A percentile compares a stretch with the other conserved stretches of the same genome.
These are phyloP conservation scores for Fraxinus platypoda DNA, from an alignment of 305 asterid species.

Conservation along the genomic window DNA sequence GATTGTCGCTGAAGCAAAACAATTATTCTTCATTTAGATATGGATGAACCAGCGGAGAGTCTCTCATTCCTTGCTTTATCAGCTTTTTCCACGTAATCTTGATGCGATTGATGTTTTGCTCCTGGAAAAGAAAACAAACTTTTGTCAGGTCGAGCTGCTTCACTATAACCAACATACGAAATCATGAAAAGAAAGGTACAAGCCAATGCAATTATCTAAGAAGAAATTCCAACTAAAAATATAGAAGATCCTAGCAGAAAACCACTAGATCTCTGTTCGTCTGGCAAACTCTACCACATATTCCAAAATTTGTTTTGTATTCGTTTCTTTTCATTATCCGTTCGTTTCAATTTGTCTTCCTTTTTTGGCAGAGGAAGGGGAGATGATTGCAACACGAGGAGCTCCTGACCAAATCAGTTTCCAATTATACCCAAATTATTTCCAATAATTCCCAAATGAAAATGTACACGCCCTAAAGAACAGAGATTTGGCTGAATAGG, in stretches of 20 bases:
- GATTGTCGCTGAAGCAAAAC: not conserved
- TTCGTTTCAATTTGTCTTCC: not conserved
- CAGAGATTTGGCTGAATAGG: not conserved
- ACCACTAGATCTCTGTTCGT: not conserved
- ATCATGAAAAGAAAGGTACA: not conserved
- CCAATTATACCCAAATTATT: not conserved
- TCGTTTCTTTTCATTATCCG: not conserved
- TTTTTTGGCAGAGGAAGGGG: not conserved
- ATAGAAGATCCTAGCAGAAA: not conserved
- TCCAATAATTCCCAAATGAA: not conserved
- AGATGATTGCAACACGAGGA: not conserved
- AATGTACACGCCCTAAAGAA: not conserved
- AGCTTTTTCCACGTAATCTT: conserved; percentile 90
- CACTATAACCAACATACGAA: not conserved
- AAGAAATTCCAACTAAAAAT: not conserved
- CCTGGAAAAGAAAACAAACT: conserved; percentile 35
- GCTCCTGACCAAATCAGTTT: not conserved
- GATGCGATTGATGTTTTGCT: conserved; percentile 85
- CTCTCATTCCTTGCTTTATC: conserved; percentile 82
- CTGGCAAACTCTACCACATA: not conserved
- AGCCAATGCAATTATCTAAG: not conserved
- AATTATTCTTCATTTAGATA: conserved; percentile 32
- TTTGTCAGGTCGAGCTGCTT: not conserved
- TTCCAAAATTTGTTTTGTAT: not conserved
- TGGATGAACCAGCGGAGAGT: conserved; percentile 59